phyloP scores from a whole-genome alignment of 192 early-diverging fungal genomes.

The Backusella australiensis region DNA sequence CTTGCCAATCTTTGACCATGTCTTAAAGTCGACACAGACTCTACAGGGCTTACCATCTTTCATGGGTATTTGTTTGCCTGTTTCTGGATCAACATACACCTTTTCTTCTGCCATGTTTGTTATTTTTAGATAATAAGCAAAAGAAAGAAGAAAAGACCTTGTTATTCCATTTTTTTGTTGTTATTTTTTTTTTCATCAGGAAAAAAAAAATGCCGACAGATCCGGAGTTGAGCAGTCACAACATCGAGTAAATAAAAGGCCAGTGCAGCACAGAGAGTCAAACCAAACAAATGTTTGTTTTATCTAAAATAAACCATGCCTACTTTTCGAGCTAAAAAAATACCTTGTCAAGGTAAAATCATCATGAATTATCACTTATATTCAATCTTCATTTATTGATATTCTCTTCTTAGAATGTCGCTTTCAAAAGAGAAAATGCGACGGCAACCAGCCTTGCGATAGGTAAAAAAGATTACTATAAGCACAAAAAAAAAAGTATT shows the following conservation, averaged over 20 bases:
- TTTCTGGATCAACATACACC: conserved; percentile 30
- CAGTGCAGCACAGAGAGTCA: background rate
- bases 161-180: background rate
- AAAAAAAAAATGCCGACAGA: background rate
- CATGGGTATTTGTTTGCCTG: conserved; percentile 40
- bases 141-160: background rate
- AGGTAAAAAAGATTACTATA: background rate
- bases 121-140: background rate
- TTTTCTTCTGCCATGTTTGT: conserved; percentile 10
- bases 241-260: background rate
- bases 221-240: background rate
- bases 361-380: too few species aligned
- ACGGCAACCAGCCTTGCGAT: background rate
- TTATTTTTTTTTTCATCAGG: background rate
- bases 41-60: conserved; percentile 72
- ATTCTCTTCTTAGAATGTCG: background rate
- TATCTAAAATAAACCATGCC: background rate
- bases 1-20: conserved; percentile 61
- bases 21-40: conserved; percentile 74
- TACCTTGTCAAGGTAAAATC: background rate
- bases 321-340: conserved; percentile 3
- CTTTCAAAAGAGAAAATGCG: conserved; percentile 7
- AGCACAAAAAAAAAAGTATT: background rate
- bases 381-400: background rate
- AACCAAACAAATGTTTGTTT: background rate